phyloP scores from a whole-genome alignment of 176 grass and related monocot genomes.

The Saccharum officinarum region DNA sequence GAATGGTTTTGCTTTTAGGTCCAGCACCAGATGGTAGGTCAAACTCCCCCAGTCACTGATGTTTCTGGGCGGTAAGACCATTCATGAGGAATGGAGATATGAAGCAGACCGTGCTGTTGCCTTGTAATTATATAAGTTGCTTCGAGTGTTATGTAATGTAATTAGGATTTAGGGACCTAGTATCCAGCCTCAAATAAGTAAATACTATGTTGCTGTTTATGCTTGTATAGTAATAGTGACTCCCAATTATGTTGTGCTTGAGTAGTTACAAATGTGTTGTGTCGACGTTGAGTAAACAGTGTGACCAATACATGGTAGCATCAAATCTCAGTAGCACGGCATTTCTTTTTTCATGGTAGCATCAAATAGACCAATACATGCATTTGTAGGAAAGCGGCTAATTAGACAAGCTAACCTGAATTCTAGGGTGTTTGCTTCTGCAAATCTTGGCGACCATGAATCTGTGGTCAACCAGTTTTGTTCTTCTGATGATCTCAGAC shows the following conservation, averaged over 20 bases:
- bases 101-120: not conserved
- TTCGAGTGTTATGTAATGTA: not conserved
- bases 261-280: conserved; percentile 2
- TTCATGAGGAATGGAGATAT: not conserved
- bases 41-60: not conserved
- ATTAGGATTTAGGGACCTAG: not conserved
- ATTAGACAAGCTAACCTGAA: not conserved
- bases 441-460: not conserved
- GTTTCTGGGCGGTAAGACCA: not conserved
- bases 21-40: conserved; percentile 20
- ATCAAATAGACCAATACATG: not conserved
- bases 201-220: not conserved
- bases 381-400: not conserved
- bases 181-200: not conserved
- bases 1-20: conserved; percentile 53
- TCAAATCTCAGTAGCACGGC: not conserved
- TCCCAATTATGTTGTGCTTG: not conserved
- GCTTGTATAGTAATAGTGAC: not conserved
- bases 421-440: not conserved
- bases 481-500: not conserved
- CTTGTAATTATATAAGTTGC: not conserved
- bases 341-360: not conserved
- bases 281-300: not conserved
- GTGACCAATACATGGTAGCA: too few species aligned
- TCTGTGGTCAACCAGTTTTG: not conserved